phyloP scores from a whole-genome alignment of 345 rosid genomes.

The Brassica carinata region DNA sequence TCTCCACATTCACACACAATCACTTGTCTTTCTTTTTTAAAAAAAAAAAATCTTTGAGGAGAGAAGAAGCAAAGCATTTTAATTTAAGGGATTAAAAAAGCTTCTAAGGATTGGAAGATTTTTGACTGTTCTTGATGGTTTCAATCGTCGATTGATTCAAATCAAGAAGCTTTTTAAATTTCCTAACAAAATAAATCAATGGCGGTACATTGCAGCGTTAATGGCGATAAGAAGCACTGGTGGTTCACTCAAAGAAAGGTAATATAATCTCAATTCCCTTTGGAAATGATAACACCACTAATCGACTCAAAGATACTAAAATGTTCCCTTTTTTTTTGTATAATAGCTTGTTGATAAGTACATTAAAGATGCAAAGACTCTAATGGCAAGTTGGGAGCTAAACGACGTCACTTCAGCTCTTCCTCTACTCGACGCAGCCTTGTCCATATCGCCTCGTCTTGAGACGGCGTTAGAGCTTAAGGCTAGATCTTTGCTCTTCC shows the following conservation, averaged over 20 bases:
- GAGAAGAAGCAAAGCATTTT: slow-evolving; percentile 35
- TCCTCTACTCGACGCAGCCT: slow-evolving; percentile 74
- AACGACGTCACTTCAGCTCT: slow-evolving; percentile 66
- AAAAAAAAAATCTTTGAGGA: slow-evolving; percentile 4
- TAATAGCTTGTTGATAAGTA: slow-evolving; percentile 75
- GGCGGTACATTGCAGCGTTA: slow-evolving; percentile 41
- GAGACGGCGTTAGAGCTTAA: slow-evolving; percentile 45
- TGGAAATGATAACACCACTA: background rate
- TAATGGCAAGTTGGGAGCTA: slow-evolving; percentile 66
- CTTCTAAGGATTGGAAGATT: background rate
- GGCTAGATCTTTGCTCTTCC: slow-evolving; percentile 42
- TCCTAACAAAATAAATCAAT: background rate
- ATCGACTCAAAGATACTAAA: background rate
- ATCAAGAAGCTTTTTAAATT: background rate
- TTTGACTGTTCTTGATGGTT: background rate
- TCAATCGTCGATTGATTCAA: background rate
- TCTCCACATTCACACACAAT: slow-evolving; percentile 23
- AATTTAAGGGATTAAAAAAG: background rate
- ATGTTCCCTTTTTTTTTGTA: background rate
- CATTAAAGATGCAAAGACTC: slow-evolving; percentile 66
- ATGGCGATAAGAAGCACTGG: slow-evolving; percentile 74
- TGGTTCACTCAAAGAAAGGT: slow-evolving; percentile 94
- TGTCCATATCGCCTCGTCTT: slow-evolving; percentile 64
- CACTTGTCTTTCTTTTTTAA: slow-evolving; percentile 19
- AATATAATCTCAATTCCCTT: background rate